Evolutionary conservation across 177 flowering plant genomes (phyloP), one percentile per base, ranked within the genome.

Genomic region (Telopea speciosissima): DNA sequence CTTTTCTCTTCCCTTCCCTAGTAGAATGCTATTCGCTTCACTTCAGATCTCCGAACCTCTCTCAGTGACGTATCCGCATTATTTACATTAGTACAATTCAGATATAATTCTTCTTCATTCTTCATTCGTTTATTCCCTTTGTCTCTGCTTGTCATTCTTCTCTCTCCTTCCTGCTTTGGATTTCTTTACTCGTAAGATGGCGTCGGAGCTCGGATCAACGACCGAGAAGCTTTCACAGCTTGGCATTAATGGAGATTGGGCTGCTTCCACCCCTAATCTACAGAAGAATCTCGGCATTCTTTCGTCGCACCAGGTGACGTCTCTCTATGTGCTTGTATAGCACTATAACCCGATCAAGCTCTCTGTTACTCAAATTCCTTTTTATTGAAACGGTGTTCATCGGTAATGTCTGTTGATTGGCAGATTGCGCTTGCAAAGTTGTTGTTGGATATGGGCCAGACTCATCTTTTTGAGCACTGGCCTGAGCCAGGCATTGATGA

Each of bases 401-500:
- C 60, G 54, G 36, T 6, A 21, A 31, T 64, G 68, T 31, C n/a
- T 64, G 54, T 56, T 72, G 66, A 0, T 75, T 54, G 58, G 59
- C 77, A 91, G 98, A 76, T 85, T 74, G 88, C 85, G 62, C 68
- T 92, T 63, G 96, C 91, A 66, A 89, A 84, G 77, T 73, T 88
- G 85, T 72, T 94, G 80, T 13, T 92, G 77, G 88, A 84, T 70
- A 82, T 81, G 82, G 88, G 85, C 42, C 97, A 94, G 81, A 77
- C 81, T 69, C 96, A 94, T 75, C 79, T 94, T 79, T 94, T 94
- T 68, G 75, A 82, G 75, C 81, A 84, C 68, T 94, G 97, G 97
- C 77, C 93, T 0, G 89, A 85, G 70, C 91, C 89, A 5, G 95
- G 95, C 5, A 83, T 79, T 54, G 91, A 90, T 25, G 95, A 89